Base-by-base conservation (phyloP, 2,329 filamentous ascomycete genomes). In the Epichloe sylvatica region DNA sequence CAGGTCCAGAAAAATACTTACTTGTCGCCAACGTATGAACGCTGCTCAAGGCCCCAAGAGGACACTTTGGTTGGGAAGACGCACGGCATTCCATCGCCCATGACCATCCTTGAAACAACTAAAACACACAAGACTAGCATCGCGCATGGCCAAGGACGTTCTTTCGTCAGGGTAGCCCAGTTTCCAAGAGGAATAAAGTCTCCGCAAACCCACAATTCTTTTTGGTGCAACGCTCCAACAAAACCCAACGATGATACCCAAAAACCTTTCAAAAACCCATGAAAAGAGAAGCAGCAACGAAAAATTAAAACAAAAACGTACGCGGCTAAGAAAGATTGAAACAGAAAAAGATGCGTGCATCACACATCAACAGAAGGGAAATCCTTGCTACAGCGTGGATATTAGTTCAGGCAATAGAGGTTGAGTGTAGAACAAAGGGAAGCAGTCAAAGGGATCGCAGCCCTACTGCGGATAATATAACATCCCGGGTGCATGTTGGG, bases 381-480 rank as follows among this genome's bases (percentile, higher is more conserved):
- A 19, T 46, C 46, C 23, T 23, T 33, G 34, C 40, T 51, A 53
- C 25, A 49, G 41, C 54, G 53, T 58, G 57, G 56, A 54, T 61
- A 67, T 65, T 60, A 66, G 58, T 61, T 59, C 49, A 56, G 55
- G 56, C 55, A 56, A 55, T 52, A 53, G 51, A 54, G 42, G 45
- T 54, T 56, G 50, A 52, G 60, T 50, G 52, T 52, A 56, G 51
- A 56, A 52, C 47, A 59, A 55, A 43, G 54, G 55, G 44, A 53
- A 46, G 37, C 49, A 49, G 21, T 54, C 54, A 13, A 56, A 37
- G 34, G 53, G 46, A 50, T 55, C 61, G 57, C 56, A 61, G 51
- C 49, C 56, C 70, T 76, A 81, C 63, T 80, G 76, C 49, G 73
- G 69, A 60, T 81, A 83, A 64, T 80, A 83, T 54, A 80, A 70